Percentiles rank a stretch among this genome's conserved stretches.
Conservation (phyloP, 2,329 filamentous ascomycete genomes). For the Fonsecaea monophora region DNA sequence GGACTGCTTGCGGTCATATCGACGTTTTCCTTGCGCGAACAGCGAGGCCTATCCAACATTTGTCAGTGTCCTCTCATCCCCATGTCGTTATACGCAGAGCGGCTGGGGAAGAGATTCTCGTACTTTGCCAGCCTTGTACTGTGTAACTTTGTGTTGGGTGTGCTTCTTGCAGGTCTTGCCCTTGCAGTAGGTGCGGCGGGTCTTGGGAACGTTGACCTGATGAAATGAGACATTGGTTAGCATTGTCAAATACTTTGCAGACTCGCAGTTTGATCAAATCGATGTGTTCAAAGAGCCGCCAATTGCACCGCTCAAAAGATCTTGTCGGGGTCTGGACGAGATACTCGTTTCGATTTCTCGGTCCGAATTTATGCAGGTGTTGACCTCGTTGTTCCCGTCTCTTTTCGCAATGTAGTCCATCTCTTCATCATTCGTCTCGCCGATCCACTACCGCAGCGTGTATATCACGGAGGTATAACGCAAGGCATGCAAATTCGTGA, state of each 20-base stretch:
- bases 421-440: background rate
- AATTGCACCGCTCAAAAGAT: background rate
- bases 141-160: constrained; percentile 90
- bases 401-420: background rate
- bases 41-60: constrained; percentile 71
- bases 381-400: background rate
- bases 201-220: constrained; percentile 98
- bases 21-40: constrained; percentile 98
- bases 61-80: constrained; percentile 26
- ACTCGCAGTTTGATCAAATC: background rate
- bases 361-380: background rate
- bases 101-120: constrained; percentile 41
- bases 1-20: constrained; percentile 98
- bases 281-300: background rate
- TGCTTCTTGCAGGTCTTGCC: constrained; percentile 93
- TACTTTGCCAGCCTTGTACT: constrained; percentile 97
- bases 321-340: background rate
- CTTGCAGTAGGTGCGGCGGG: constrained; percentile 97
- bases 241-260: background rate
- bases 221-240: constrained; percentile 27
- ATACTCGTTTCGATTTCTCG: background rate
- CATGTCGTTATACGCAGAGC: constrained; percentile 33
- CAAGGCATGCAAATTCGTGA: background rate
- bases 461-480: background rate
- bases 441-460: background rate